Conservation (phyloP, 495 filamentous ascomycete species). For the Daldinia caldariorum region DNA sequence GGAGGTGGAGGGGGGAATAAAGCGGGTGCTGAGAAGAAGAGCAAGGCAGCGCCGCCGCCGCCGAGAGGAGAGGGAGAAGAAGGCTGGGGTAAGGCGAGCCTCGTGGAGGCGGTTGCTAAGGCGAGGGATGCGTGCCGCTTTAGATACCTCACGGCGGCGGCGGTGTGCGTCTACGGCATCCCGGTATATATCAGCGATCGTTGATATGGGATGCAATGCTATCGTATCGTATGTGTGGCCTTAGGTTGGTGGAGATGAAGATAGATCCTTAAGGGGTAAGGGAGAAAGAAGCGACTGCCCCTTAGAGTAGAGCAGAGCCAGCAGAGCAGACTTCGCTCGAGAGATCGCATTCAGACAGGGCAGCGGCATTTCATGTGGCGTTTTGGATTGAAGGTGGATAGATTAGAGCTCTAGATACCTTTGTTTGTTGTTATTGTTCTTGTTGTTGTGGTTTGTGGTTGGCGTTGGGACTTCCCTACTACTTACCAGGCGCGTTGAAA, state of each 20-base stretch:
- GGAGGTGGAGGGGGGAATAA: conserved; percentile 13
- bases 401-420: conserved; percentile 6
- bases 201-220: conserved; percentile 11
- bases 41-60: neutral
- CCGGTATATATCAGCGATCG: conserved; percentile 76
- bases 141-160: conserved; percentile 90
- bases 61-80: neutral
- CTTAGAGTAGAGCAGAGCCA: neutral
- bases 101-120: conserved; percentile 82
- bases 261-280: too few relatives aligned
- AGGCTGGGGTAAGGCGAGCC: conserved; percentile 45
- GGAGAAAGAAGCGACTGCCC: too few relatives aligned
- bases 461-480: conserved; percentile 7
- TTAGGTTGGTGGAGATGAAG: too few relatives aligned
- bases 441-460: neutral
- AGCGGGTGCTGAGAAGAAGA: conserved; percentile 28
- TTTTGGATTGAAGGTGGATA: conserved; percentile 3
- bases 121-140: conserved; percentile 81
- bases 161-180: conserved; percentile 92
- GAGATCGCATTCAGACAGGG: neutral
- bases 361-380: conserved; percentile 14
- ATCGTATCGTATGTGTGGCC: too few relatives aligned
- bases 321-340: conserved; percentile 2
- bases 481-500: too few relatives aligned
- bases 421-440: neutral